Percentiles rank a stretch among this genome's conserved stretches.
phyloP scores from a whole-genome alignment of 2,329 filamentous ascomycete genomes.

The Xylaria sp. region DNA sequence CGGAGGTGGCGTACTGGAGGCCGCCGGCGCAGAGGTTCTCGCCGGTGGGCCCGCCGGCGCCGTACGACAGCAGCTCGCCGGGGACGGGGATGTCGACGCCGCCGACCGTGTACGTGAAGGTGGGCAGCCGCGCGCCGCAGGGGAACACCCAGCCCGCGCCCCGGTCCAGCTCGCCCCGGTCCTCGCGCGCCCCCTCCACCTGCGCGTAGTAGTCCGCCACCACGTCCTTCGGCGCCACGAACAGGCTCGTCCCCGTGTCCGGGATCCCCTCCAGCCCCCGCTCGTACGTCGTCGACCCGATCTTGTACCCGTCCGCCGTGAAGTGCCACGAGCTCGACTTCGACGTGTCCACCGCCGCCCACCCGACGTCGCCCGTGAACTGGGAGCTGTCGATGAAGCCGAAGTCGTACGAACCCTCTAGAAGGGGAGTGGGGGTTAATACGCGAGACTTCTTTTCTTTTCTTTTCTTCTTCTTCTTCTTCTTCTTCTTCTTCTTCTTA shows the following conservation, averaged over 20 bases:
- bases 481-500: too few species aligned
- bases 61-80: constrained; percentile 50
- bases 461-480: too few species aligned
- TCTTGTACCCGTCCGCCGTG: constrained; percentile 26
- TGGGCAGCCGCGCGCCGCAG: constrained; percentile 48
- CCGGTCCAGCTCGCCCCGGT: constrained; percentile 45
- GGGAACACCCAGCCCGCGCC: constrained; percentile 54
- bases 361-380: constrained; percentile 30
- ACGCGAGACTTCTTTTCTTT: too few species aligned
- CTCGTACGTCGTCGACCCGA: constrained; percentile 23
- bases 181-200: constrained; percentile 45
- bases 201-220: constrained; percentile 52
- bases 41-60: constrained; percentile 45
- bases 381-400: constrained; percentile 31
- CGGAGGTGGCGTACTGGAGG: constrained; percentile 52
- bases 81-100: constrained; percentile 49
- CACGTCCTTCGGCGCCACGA: constrained; percentile 51
- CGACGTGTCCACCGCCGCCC: constrained; percentile 29
- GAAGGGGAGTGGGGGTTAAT: neutral
- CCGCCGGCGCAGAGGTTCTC: constrained; percentile 61
- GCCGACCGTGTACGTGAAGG: constrained; percentile 50
- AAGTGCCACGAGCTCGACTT: constrained; percentile 37
- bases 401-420: constrained; percentile 37
- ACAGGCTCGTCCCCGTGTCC: constrained; percentile 62
- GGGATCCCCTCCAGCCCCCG: constrained; percentile 45